phyloP scores from a whole-genome alignment of 768 basidiomycete species.

The Trametes sanguinea region DNA sequence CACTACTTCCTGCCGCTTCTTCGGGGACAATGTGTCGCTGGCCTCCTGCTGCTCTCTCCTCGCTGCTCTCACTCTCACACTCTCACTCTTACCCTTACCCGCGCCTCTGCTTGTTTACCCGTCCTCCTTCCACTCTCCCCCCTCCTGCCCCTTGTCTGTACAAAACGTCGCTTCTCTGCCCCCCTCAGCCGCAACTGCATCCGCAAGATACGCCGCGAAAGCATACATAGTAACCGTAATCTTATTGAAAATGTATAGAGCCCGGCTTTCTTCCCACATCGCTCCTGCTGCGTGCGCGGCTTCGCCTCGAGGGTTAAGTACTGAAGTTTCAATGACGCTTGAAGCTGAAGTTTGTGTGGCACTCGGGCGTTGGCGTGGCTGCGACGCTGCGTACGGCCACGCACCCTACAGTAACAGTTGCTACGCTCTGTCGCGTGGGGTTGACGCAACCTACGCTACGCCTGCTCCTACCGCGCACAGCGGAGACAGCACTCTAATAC shows the following conservation, averaged over 20 bases:
- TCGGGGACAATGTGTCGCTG: conserved; percentile 24
- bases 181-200: not conserved
- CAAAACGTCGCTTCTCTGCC: not conserved
- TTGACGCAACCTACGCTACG: not conserved
- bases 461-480: not conserved
- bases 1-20: not conserved
- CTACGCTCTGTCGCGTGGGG: too few relatives aligned
- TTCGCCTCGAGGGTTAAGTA: too few relatives aligned
- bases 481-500: too few relatives aligned
- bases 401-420: too few relatives aligned
- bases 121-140: not conserved
- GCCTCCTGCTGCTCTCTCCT: conserved; percentile 3
- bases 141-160: conserved; percentile 1
- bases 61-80: not conserved
- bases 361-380: too few relatives aligned
- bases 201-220: not conserved
- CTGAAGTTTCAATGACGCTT: too few relatives aligned
- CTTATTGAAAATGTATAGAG: conserved; percentile 17
- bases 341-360: too few relatives aligned
- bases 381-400: too few relatives aligned
- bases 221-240: conserved; percentile 18
- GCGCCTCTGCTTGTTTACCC: not conserved
- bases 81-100: not conserved
- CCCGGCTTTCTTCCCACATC: not conserved
- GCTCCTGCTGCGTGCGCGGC: too few relatives aligned